Base-by-base conservation (phyloP, 306 rosid genomes). In the Medicago arabica region DNA sequence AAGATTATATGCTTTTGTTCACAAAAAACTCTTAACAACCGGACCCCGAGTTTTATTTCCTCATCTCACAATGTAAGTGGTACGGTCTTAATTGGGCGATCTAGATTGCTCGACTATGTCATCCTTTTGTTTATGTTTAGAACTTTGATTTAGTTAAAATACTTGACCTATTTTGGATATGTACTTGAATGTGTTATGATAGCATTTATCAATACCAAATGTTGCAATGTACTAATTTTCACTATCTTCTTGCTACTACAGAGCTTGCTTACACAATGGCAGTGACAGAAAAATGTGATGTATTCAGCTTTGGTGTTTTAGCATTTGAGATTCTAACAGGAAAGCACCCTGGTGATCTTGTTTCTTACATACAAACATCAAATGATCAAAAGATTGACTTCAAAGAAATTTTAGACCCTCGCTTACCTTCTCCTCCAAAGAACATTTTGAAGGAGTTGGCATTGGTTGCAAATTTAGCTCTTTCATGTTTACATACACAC, bases 251-350 rank as follows among this genome's bases (percentile, higher is more conserved):
- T 3, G 7, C n/a, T 21, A 38, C 46, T 76, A 31, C 78, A 81
- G 85, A 81, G 19, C 81, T 81, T 53, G 81, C 85, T 6, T 76
- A 81, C 65, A 81, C 85, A 43, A 41, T 63, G 78, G 74, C 69
- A 50, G 81, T 71, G 77, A 76, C 78, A 1, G 81, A 81, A 44
- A 81, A 81, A 76, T 76, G 81, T 63, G 85, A 81, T 70, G 85
- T 81, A 53, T 81, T 75, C 17, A 81, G 85, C n/a, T 81, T 76
- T 76, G 85, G 85, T 7, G 82, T 82, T 3, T 71, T 82, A 55
- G 81, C 64, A 50, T 65, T 82, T 9, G 85, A 82, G 49, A 18
- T 82, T 51, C 59, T 82, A 3, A 82, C 68, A 0, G 85, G 85
- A 46, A 82, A 70, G 12, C 85, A 82, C 51, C 85, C 85, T 6